Base-by-base conservation (phyloP, 2,329 filamentous ascomycete species). In the Exophiala sp. region DNA sequence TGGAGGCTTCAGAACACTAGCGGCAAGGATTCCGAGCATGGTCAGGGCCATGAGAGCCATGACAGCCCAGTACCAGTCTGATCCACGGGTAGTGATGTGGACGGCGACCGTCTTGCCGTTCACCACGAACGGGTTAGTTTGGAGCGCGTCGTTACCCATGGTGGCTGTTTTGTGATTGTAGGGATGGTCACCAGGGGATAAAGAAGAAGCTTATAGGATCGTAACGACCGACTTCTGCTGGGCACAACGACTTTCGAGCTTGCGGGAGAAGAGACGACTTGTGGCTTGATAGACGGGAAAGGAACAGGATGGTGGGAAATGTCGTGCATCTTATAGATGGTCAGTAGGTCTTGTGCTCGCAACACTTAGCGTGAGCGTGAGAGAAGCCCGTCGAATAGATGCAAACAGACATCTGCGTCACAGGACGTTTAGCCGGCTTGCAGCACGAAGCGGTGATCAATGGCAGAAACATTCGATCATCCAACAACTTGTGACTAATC, bases 1-100 rank as follows among this genome's bases (percentile, higher is more conserved):
- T 12, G 32, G 32, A 7, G 56, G 50, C 33, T 58, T 57, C 35
- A 48, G n/a, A 34, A 49, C 51, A 20, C 49, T 39, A 8, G 46
- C 36, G 12, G 43, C 51, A 20, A 60, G 24, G 18, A 52, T 47
- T 7, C 33, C 41, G 18, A 60, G 32, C 3, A 45, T 42, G 18
- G 46, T 40, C 11, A 40, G 10, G n/a, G 42, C 54, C 57, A 58
- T 60, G 41, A 60, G 36, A 1, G 55, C 41, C 18, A 40, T 42
- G 41, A 57, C 40, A 8, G 55, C 38, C 20, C 24, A 57, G 45
- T 50, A 47, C 20, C 42, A 55, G 51, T 58, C 58, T 32, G 44
- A 51, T 11, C 59, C 59, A 24, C 47, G 57, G 3, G 33, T 46
- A 5, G 59, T 62, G 42, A 58, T 42, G 33, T 52, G 47, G 42